Evolutionary conservation across 164 flowering plant genomes (phyloP).

Genomic region (Aristolochia californica): DNA sequence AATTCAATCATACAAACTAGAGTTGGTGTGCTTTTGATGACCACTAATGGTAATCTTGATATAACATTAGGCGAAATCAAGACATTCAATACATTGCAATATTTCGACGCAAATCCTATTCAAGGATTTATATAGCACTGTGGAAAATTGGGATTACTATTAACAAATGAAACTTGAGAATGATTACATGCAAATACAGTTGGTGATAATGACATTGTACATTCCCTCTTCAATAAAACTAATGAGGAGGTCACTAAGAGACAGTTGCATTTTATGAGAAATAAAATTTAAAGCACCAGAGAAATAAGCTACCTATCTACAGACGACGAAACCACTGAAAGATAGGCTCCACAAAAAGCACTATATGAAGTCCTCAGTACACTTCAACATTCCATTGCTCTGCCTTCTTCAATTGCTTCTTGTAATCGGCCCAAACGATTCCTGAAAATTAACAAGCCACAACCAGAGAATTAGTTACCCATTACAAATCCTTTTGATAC

Average conservation of each 20-base stretch:
- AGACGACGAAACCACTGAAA: conserved; percentile 1
- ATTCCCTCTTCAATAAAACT: conserved; percentile 8
- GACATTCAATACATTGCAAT: too few relatives aligned
- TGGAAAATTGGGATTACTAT: conserved; percentile 10
- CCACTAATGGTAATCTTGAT: too few relatives aligned
- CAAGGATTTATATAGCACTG: not conserved
- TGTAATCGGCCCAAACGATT: conserved; percentile 82
- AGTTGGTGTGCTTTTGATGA: too few relatives aligned
- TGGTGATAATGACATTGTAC: not conserved
- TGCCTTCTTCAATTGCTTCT: conserved; percentile 72
- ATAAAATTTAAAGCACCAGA: conserved; percentile 3
- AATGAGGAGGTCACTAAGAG: conserved; percentile 8
- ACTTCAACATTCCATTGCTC: conserved; percentile 99
- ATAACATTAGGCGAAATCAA: too few relatives aligned
- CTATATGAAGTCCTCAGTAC: conserved; percentile 26
- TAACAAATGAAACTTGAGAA: conserved; percentile 11
- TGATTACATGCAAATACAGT: conserved; percentile 13
- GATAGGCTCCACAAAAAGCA: conserved; percentile 9
- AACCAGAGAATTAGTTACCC: not conserved
- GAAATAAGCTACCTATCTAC: conserved; percentile 20
- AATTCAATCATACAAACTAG: too few relatives aligned
- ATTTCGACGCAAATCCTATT: not conserved
- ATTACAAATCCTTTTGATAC: not conserved
- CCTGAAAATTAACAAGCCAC: conserved; percentile 31
- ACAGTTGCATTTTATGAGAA: conserved; percentile 8